phyloP scores from a whole-genome alignment of 1,284 basidiomycete genomes.

The Quambalaria eucalypti region DNA sequence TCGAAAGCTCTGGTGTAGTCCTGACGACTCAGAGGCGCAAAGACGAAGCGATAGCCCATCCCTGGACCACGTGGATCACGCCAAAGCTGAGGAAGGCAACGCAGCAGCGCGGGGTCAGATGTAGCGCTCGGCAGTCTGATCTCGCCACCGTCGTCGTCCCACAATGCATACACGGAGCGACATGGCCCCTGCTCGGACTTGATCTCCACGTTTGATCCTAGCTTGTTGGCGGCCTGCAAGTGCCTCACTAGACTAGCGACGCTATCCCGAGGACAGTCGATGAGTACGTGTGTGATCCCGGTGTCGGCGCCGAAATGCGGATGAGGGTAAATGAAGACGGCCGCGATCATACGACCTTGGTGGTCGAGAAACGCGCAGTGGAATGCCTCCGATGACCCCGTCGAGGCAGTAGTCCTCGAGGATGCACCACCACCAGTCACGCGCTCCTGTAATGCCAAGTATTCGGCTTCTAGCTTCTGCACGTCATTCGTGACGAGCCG shows the following conservation, averaged over 20 bases:
- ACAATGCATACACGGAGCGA: slow-evolving; percentile 70
- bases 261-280: background rate
- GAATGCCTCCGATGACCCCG: no score
- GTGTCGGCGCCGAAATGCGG: no score
- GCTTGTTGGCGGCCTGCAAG: slow-evolving; percentile 74
- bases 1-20: no score
- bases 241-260: slow-evolving; percentile 52
- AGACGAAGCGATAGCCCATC: slow-evolving; percentile 31
- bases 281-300: slow-evolving; percentile 17
- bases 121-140: no score
- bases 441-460: no score
- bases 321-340: slow-evolving; percentile 78
- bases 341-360: slow-evolving; percentile 84
- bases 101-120: no score
- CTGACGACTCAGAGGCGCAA: no score
- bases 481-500: slow-evolving; percentile 67
- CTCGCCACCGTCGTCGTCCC: slow-evolving; percentile 53
- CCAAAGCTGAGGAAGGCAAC: no score
- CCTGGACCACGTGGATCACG: slow-evolving; percentile 21
- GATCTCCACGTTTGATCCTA: no score
- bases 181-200: no score
- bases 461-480: slow-evolving; percentile 9
- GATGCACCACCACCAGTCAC: no score
- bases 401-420: no score
- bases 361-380: slow-evolving; percentile 79